These are phyloP conservation scores for Hortiboletus flavorubellus DNA, from an alignment of 768 basidiomycete species.

Conservation along the genomic window DNA sequence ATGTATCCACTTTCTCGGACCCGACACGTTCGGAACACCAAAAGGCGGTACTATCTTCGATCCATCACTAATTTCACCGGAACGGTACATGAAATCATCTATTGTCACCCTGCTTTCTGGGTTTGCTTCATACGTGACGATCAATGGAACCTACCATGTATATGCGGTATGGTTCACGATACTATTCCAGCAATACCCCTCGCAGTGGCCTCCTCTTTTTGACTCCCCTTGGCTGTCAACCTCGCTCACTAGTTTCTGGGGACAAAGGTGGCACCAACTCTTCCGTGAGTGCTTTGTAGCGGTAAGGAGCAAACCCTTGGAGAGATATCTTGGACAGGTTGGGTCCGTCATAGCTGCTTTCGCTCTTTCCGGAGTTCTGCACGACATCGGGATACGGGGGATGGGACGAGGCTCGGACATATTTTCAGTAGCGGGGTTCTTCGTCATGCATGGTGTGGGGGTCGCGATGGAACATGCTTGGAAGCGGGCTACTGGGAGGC, in stretches of 20 bases:
- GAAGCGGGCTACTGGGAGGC: conserved; percentile 41
- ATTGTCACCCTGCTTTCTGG: conserved; percentile 43
- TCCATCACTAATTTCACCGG: conserved; percentile 29
- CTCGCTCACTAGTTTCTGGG: conserved; percentile 64
- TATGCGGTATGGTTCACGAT: conserved; percentile 42
- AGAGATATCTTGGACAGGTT: conserved; percentile 41
- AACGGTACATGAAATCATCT: conserved; percentile 41
- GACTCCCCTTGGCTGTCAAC: conserved; percentile 53
- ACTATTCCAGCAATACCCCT: conserved; percentile 46
- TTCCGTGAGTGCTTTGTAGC: conserved; percentile 56
- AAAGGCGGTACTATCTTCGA: conserved; percentile 39
- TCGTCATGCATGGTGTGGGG: conserved; percentile 55
- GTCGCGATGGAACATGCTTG: conserved; percentile 47
- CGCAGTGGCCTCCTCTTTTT: conserved; percentile 65
- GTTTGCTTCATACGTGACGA: conserved; percentile 40
- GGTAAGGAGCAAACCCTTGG: conserved; percentile 46
- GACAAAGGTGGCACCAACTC: conserved; percentile 63
- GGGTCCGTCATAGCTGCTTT: conserved; percentile 59
- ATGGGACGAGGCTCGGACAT: conserved; percentile 54
- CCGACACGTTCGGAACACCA: conserved; percentile 36
- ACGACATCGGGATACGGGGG: conserved; percentile 55
- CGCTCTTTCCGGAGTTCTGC: conserved; percentile 55
- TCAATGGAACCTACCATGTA: conserved; percentile 43
- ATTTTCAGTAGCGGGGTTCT: conserved; percentile 43
- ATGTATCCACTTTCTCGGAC: conserved; percentile 29